Evolutionary conservation across 768 basidiomycete genomes (phyloP), one percentile per base, ranked within the genome.

Genomic region (Paxillus involutus): DNA sequence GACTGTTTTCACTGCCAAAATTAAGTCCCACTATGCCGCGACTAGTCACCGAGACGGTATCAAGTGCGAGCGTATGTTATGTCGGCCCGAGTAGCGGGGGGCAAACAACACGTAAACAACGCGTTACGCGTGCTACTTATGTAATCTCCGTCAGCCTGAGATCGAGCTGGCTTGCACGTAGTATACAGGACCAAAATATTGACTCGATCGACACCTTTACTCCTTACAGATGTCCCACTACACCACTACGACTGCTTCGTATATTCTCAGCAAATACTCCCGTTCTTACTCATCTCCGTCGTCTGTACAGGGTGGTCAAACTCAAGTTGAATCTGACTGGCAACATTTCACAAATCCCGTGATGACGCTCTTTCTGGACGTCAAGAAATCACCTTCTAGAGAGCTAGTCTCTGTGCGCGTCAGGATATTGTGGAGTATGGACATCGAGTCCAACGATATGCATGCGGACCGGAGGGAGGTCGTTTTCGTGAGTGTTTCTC

Each of bases 331-430:
- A 33, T 63, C 75, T 3, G 87, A 89, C 65, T 91, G 89, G 89
- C 86, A 89, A 62, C 89, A 91, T 63, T 90, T 85, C 60, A 79
- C 80, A 17, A 89, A 91, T 59, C 88, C 89, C 1, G 68, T 77
- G 47, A 80, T 91, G 53, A 78, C 73, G 37, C 77, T 91, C 30
- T 68, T 80, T 21, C 74, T 91, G 30, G 88, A 91, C 63, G 74
- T 77, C 33, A 82, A 74, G 59, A 84, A 77, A 64, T 73, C 77
- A 26, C 70, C 70, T 5, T 70, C 73, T 13, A 76, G 75, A 19
- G 77, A 78, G 37, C 74, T 88, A 4, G 80, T 84, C 57, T 88
- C 86, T 42, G 81, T 88, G 57, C 74, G 84, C 37, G 67, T 89
- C 56, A 81, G 82, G 30, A 80, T 91, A 42, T 41, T 83, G 40